Evolutionary conservation across 768 basidiomycete species (phyloP), one percentile per base, ranked within the genome.

Genomic region (Auriscalpium microsporum): DNA sequence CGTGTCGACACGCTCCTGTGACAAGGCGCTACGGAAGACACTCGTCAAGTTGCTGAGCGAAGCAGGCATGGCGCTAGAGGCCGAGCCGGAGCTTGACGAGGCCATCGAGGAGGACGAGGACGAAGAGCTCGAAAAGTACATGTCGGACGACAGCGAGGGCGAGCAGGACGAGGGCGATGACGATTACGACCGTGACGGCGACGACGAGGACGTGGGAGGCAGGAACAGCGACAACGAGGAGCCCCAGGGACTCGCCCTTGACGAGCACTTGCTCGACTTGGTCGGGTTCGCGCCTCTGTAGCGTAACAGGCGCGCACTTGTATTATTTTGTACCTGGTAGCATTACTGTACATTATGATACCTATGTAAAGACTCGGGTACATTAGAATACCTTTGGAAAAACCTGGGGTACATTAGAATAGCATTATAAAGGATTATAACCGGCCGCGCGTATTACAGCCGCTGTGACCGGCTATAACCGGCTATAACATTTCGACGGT

Each of bases 141-240:
- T 90, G n/a, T 54, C 53, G 2, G 67, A 67, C 50, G 63, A 67
- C 65, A 68, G 68, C 48, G 64, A 58, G 23, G 67, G 67, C 10
- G 34, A 37, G 8, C 50, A 54, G 5, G 66, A 63, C 58, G 63
- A 67, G 65, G 70, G 69, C 53, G 64, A 63, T 10, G 70, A 71
- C 38, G 68, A 60, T n/a, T 28, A 28, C 5, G 75, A 78, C 55
- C 68, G 67, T 57, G 83, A 84, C 51, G 73, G 86, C 44, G 83
- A 86, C 59, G 74, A 71, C 23, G 78, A 81, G 42, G 88, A 81
- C 38, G 91, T 84, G 56, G 77, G 74, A 21, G 83, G 86, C 61
- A 79, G 81, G 40, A 4, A 4, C 11, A n/a, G 40, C 40, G 40
- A 42, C 2, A 2, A 10, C 2, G 40, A 42, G 40, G 40, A 42